Conservation (phyloP, 257 asterid genomes). For the Mentha longifolia region DNA sequence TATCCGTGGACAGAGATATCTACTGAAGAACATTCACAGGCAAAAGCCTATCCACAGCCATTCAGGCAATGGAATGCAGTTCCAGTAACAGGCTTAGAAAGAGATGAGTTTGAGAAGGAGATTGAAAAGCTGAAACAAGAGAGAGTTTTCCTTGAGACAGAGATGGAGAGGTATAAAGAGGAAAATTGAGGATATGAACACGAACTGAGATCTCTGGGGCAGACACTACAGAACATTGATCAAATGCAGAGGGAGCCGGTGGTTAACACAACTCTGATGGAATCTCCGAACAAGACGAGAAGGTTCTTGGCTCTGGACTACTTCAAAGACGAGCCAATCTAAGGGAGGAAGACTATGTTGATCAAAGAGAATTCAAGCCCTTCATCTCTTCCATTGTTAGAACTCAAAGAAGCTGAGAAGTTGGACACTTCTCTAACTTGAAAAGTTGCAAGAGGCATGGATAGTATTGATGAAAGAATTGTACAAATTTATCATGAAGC, state of each 20-base stretch:
- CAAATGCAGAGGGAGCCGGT: slow-evolving; percentile 59
- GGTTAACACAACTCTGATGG: slow-evolving; percentile 38
- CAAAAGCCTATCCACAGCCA: too few species aligned
- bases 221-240: slow-evolving; percentile 56
- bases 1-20: slow-evolving; percentile 65
- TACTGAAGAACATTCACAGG: too few species aligned
- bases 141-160: slow-evolving; percentile 50
- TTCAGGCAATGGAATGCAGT: too few species aligned
- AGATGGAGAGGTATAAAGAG: slow-evolving; percentile 51
- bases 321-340: slow-evolving; percentile 49
- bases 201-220: slow-evolving; percentile 51
- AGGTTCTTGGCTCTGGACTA: slow-evolving; percentile 49
- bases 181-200: slow-evolving; percentile 57
- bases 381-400: slow-evolving; percentile 45
- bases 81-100: too few species aligned
- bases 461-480: too few species aligned
- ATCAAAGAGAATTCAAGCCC: slow-evolving; percentile 38
- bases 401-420: slow-evolving; percentile 48
- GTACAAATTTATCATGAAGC: too few species aligned
- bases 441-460: slow-evolving; percentile 31
- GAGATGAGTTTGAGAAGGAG: too few species aligned
- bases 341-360: slow-evolving; percentile 18
- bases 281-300: slow-evolving; percentile 59
- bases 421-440: slow-evolving; percentile 64
- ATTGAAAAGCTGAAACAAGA: too few species aligned